phyloP scores from a whole-genome alignment of 148 eudicot genomes.

The Chenopodium quinoa region DNA sequence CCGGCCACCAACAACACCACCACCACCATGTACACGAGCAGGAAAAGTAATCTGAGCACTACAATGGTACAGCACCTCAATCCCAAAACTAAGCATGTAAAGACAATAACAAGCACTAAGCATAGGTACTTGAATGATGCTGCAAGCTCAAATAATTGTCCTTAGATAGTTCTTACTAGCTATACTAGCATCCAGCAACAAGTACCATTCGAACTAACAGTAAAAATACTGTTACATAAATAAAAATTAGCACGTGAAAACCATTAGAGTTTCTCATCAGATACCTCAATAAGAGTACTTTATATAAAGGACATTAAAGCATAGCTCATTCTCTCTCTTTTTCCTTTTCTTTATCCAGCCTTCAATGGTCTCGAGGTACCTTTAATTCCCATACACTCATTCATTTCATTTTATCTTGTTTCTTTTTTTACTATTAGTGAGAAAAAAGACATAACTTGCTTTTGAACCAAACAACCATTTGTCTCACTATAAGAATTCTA shows the following conservation, averaged over 20 bases:
- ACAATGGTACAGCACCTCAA: not conserved
- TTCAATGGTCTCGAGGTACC: constrained; percentile 35
- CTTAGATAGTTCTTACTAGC: not conserved
- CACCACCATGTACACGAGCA: not conserved
- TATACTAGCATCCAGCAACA: constrained; percentile 1
- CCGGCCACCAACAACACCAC: not conserved
- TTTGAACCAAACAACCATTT: not conserved
- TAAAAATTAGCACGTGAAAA: constrained; percentile 26
- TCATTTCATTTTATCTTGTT: not conserved
- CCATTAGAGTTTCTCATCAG: constrained; percentile 14
- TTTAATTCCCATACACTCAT: constrained; percentile 20
- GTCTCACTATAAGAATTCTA: not conserved
- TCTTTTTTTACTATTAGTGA: not conserved
- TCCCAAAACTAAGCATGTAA: constrained; percentile 8
- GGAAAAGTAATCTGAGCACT: not conserved
- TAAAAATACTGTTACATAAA: constrained; percentile 1
- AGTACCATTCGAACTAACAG: constrained; percentile 4
- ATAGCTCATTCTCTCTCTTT: not conserved
- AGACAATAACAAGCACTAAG: not conserved
- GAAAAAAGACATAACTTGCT: constrained; percentile 14
- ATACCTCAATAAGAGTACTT: not conserved
- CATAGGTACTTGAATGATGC: not conserved
- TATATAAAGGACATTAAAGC: constrained; percentile 18
- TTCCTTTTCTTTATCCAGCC: constrained; percentile 16
- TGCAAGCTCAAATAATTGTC: constrained; percentile 26